phyloP scores from a whole-genome alignment of 108 stramenopile genomes.

The Nitzschia sp. region DNA sequence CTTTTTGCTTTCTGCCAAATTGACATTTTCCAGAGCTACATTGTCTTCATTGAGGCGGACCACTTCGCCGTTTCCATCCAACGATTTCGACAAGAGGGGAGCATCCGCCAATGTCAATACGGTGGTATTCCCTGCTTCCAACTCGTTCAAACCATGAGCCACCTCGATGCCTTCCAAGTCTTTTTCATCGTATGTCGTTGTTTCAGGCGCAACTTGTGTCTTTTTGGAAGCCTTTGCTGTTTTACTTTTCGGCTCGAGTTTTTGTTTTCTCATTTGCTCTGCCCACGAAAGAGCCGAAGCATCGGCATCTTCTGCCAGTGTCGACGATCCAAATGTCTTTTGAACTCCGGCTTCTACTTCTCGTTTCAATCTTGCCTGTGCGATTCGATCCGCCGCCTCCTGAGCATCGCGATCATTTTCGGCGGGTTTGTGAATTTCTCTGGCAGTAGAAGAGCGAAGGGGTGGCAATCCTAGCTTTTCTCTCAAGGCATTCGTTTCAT shows the following conservation, averaged over 20 bases:
- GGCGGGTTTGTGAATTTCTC: conserved; percentile 65
- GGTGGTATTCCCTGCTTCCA: conserved; percentile 60
- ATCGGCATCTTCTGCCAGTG: conserved; percentile 32
- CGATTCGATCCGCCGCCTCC: conserved; percentile 56
- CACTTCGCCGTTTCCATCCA: conserved; percentile 27
- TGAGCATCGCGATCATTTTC: conserved; percentile 39
- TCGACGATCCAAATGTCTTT: conserved; percentile 26
- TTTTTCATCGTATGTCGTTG: conserved; percentile 48
- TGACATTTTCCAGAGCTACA: conserved; percentile 66
- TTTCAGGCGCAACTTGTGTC: not conserved
- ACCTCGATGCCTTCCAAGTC: conserved; percentile 78
- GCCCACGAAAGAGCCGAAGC: conserved; percentile 64
- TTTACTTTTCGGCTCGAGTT: conserved; percentile 7
- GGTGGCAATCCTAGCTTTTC: conserved; percentile 72
- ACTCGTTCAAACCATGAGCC: conserved; percentile 54
- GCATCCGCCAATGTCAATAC: conserved; percentile 80
- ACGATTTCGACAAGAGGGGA: conserved; percentile 39
- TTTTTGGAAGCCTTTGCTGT: conserved; percentile 38
- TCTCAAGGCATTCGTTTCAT: conserved; percentile 81
- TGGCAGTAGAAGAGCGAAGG: conserved; percentile 17
- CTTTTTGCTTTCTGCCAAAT: conserved; percentile 41
- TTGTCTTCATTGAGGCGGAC: conserved; percentile 55
- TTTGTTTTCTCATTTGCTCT: conserved; percentile 46
- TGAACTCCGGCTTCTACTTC: conserved; percentile 50
- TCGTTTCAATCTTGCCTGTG: conserved; percentile 53